phyloP scores from a whole-genome alignment of 495 filamentous ascomycete genomes.

The Neurospora sp. region DNA sequence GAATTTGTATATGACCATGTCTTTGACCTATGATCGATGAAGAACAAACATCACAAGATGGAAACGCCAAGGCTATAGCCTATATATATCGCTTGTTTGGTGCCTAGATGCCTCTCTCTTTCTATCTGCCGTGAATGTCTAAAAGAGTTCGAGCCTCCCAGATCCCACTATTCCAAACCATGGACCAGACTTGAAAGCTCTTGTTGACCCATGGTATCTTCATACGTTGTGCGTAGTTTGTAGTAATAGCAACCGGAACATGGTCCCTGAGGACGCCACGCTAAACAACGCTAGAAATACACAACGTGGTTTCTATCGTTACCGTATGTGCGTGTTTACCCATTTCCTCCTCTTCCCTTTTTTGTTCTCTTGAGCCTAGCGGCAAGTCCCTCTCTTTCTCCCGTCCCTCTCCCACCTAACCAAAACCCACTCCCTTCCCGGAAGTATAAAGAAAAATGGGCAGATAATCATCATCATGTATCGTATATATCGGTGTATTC shows the following conservation, averaged over 20 bases:
- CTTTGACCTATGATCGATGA: neutral
- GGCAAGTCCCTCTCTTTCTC: neutral
- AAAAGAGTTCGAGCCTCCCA: neutral
- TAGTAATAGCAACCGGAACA: neutral
- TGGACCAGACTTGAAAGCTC: neutral
- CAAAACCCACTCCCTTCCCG: neutral
- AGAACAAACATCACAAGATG: neutral
- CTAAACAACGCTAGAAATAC: neutral
- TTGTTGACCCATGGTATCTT: neutral
- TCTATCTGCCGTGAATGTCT: neutral
- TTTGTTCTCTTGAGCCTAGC: neutral
- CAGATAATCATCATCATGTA: neutral
- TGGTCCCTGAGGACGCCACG: neutral
- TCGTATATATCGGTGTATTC: neutral
- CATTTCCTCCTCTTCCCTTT: neutral
- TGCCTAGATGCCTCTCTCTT: neutral
- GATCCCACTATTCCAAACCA: neutral
- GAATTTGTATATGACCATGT: neutral
- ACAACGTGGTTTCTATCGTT: neutral
- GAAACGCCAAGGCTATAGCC: neutral
- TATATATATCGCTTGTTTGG: neutral
- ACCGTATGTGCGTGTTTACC: neutral
- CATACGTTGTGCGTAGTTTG: neutral
- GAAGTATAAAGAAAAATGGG: neutral
- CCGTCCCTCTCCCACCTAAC: neutral